Percentiles rank a stretch among this genome's conserved stretches.
These are phyloP conservation scores for Coemansia sp. DNA, from an alignment of 192 early-diverging fungal genomes.

Conservation along the genomic window DNA sequence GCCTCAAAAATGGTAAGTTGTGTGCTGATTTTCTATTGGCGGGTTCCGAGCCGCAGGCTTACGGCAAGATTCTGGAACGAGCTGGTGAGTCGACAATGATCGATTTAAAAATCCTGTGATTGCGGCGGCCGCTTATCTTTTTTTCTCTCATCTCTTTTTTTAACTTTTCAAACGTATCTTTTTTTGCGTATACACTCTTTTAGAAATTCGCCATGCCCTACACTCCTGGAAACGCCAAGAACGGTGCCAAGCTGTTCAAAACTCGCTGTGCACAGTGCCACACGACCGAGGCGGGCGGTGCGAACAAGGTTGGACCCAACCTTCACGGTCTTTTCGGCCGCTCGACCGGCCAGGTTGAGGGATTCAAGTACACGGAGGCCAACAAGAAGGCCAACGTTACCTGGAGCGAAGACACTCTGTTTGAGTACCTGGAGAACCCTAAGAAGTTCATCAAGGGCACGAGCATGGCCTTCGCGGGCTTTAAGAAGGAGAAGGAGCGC, in stretches of 20 bases:
- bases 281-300: constrained; percentile 72
- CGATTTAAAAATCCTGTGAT: not conserved
- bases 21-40: not conserved
- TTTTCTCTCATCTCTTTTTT: not conserved
- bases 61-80: not conserved
- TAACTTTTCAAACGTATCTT: constrained; percentile 7
- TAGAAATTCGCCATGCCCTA: constrained; percentile 10
- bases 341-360: constrained; percentile 79
- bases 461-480: constrained; percentile 95
- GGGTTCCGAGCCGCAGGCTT: not conserved
- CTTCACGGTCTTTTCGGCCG: constrained; percentile 91
- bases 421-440: constrained; percentile 97
- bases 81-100: not conserved
- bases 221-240: constrained; percentile 40
- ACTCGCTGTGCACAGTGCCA: constrained; percentile 99
- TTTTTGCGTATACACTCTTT: not conserved
- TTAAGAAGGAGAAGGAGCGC: constrained; percentile 70
- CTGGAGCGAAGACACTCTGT: constrained; percentile 92
- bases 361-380: constrained; percentile 91
- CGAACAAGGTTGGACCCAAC: constrained; percentile 97
- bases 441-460: constrained; percentile 96
- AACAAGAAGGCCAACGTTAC: constrained; percentile 81
- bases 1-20: too few relatives aligned
- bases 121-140: constrained; percentile 5
- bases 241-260: constrained; percentile 79